Evolutionary conservation across 352 stramenopile genomes (phyloP), one percentile per base, ranked within the genome.

Genomic region (Globisporangium spiculum): DNA sequence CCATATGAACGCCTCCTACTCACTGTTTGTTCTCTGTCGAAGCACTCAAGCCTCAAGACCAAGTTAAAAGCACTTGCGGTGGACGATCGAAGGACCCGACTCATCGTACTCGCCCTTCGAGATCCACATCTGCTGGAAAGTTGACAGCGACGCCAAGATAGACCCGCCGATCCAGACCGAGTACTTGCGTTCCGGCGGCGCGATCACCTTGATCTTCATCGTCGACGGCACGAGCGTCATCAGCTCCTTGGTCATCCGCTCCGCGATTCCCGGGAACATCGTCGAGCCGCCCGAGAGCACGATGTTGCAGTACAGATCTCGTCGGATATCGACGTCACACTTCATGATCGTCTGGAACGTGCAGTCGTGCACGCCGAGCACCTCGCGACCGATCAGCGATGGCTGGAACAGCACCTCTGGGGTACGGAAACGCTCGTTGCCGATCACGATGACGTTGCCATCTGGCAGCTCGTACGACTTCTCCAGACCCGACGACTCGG

Each of bases 91-190:
- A 38, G 97, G 93, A 20, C 97, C 97, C 68, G 86, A 94, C 59
- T 99, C 97, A 65, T 99, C 97, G 79, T 99, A 99, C 70, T 99
- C 96, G 55, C 90, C 83, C 90, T 99, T 99, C 34, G 89, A 95
- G 80, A 99, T 99, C 96, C 96, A 99, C 94, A 99, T 98, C 70
- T 97, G 90, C 78, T 99, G 93, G 94, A 99, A 99, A 62, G 97
- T 98, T 63, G 94, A 97, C n/a, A 99, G 81, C 68, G 94, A 98
- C 24, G 96, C 84, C 50, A 99, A 77, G 75, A 99, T 99, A 64
- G 92, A 98, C 71, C 97, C 97, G 86, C 97, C 96, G 81, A 99
- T 99, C 97, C 96, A 99, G 14, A 98, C 94, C 38, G 93, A 98
- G 89, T 99, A 99, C 82, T 98, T 96, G 70, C 92, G 86, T 78